Conservation (phyloP, 768 basidiomycete genomes). For the Wakefieldia striispora region DNA sequence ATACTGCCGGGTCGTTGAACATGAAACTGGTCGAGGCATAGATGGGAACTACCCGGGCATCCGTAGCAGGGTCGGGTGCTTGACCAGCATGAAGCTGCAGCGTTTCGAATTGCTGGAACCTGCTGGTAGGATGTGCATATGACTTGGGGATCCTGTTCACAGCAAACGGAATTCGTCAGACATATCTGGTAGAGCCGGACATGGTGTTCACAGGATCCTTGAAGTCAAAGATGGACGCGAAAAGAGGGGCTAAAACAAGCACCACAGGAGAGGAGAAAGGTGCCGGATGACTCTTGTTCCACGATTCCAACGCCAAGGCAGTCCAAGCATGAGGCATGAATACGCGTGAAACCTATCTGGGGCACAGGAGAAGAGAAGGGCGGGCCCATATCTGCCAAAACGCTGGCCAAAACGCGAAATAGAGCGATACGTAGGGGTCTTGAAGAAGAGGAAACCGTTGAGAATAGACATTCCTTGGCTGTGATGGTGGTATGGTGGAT, state of each 20-base stretch:
- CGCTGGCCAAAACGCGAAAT: conserved; percentile 44
- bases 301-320: conserved; percentile 46
- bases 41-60: conserved; percentile 77
- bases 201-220: background rate
- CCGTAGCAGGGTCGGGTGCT: conserved; percentile 55
- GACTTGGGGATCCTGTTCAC: background rate
- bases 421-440: conserved; percentile 42
- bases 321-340: conserved; percentile 63
- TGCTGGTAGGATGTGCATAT: background rate
- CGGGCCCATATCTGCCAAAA: conserved; percentile 35
- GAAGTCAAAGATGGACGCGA: too few relatives aligned
- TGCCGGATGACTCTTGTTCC: conserved; percentile 47
- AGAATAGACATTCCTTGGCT: conserved; percentile 14
- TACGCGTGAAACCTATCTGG: conserved; percentile 44
- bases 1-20: conserved; percentile 60
- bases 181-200: conserved; percentile 5
- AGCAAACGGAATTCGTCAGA: too few relatives aligned
- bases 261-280: conserved; percentile 48
- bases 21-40: conserved; percentile 71
- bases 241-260: too few relatives aligned
- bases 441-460: conserved; percentile 34
- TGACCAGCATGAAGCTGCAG: conserved; percentile 80
- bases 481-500: conserved; percentile 2
- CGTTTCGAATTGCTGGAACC: conserved; percentile 61
- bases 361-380: conserved; percentile 48